Conservation (phyloP, 2,329 filamentous ascomycete genomes). For the Phaeosphaeriaceae sp. region DNA sequence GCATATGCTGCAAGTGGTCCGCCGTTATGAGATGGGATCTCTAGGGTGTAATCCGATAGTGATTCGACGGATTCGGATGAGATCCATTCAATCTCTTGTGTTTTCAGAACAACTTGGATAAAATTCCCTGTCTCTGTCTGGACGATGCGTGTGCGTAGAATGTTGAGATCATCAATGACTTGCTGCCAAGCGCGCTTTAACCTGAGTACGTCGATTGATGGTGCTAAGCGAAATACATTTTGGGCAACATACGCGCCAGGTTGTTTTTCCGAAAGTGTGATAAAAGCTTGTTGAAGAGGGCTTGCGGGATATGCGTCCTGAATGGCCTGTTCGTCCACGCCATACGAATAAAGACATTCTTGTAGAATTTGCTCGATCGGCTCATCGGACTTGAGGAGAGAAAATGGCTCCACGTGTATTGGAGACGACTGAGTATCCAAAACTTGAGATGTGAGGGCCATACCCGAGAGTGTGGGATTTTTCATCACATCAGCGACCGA, state of each 20-base stretch:
- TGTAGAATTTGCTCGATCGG: conserved; percentile 19
- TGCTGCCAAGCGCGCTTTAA: conserved; percentile 57
- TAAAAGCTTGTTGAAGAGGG: conserved; percentile 53
- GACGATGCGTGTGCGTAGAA: conserved; percentile 56
- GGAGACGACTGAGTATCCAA: conserved; percentile 7
- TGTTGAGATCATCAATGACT: conserved; percentile 53
- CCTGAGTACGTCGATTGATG: conserved; percentile 47
- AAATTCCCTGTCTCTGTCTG: conserved; percentile 34
- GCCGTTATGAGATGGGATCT: conserved; percentile 30
- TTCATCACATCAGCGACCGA: conserved; percentile 42
- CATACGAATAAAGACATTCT: conserved; percentile 33
- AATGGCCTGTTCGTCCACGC: conserved; percentile 27
- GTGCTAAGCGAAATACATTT: conserved; percentile 50
- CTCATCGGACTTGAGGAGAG: conserved; percentile 19
- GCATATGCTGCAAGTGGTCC: conserved; percentile 35
- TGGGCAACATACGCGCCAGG: conserved; percentile 58
- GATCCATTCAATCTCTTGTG: conserved; percentile 36
- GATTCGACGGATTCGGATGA: conserved; percentile 23
- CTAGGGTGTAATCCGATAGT: conserved; percentile 17
- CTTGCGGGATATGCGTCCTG: conserved; percentile 52
- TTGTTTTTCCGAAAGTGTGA: conserved; percentile 57
- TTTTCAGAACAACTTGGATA: conserved; percentile 35
- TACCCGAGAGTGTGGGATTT: conserved; percentile 36
- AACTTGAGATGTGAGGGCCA: conserved; percentile 30
- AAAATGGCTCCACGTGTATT: conserved; percentile 28